phyloP scores from a whole-genome alignment of 2,329 filamentous ascomycete genomes.

The Calonectria multiphialidica region DNA sequence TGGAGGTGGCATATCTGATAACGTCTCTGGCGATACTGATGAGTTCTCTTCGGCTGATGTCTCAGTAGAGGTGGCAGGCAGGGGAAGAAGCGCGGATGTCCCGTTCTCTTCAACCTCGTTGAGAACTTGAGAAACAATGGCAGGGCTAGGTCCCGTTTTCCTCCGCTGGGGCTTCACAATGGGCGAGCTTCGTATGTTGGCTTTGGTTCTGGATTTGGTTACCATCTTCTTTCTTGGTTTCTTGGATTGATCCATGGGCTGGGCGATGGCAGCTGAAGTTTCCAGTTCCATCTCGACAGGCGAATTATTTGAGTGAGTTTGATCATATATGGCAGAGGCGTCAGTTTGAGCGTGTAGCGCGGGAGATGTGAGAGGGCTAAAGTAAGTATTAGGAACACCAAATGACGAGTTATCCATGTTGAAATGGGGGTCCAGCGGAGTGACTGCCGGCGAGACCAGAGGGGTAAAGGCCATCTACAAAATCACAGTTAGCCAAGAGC shows the following conservation, averaged over 20 bases:
- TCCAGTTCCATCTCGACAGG: slow-evolving; percentile 70
- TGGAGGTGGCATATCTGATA: slow-evolving; percentile 76
- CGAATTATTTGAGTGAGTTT: slow-evolving; percentile 59
- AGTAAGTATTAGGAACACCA: slow-evolving; percentile 78
- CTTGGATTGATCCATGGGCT: slow-evolving; percentile 62
- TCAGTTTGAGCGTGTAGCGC: slow-evolving; percentile 73
- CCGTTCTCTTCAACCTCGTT: slow-evolving; percentile 63
- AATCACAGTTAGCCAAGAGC: slow-evolving; percentile 33
- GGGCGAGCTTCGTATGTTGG: slow-evolving; percentile 75
- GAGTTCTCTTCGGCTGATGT: slow-evolving; percentile 72
- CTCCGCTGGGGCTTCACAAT: slow-evolving; percentile 76
- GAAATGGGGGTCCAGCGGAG: slow-evolving; percentile 80
- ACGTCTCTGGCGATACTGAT: slow-evolving; percentile 73
- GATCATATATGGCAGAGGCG: slow-evolving; percentile 34
- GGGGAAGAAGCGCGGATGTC: slow-evolving; percentile 53
- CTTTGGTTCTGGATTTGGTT: slow-evolving; percentile 63
- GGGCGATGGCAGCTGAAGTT: slow-evolving; percentile 49
- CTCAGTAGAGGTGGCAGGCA: slow-evolving; percentile 58
- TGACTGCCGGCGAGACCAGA: slow-evolving; percentile 86
- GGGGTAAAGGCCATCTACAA: slow-evolving; percentile 81
- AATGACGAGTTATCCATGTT: slow-evolving; percentile 66
- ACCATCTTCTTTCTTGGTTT: slow-evolving; percentile 66
- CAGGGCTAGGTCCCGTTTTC: slow-evolving; percentile 64
- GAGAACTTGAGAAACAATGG: slow-evolving; percentile 67
- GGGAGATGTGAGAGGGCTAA: slow-evolving; percentile 86